phyloP scores from a whole-genome alignment of 1,284 basidiomycete species.

The Ustilago shanxiensis region DNA sequence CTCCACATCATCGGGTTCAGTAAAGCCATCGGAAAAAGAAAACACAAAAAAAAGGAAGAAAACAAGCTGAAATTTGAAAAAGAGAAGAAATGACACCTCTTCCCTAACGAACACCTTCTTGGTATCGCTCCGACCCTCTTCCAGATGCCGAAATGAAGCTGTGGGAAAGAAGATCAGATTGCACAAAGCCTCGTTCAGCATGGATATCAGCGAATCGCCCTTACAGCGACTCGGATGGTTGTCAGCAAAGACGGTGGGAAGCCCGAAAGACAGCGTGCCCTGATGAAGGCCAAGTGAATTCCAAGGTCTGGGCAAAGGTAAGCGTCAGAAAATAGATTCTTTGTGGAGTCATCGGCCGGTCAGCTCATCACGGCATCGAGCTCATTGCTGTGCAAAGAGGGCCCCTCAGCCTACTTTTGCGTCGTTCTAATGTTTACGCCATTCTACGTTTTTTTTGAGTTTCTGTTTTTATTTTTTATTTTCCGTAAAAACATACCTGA shows the following conservation, averaged over 20 bases:
- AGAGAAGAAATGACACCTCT: background rate
- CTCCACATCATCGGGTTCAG: conserved; percentile 12
- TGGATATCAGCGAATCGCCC: background rate
- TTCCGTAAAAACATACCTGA: background rate
- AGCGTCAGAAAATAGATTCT: conserved; percentile 9
- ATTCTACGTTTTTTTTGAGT: conserved; percentile 5
- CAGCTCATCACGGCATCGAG: background rate
- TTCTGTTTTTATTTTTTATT: no score
- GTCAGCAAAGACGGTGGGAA: background rate
- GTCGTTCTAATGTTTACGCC: background rate
- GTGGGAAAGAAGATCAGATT: background rate
- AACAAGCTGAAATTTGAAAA: background rate
- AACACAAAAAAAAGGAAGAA: background rate
- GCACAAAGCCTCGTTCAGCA: background rate
- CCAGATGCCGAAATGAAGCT: background rate
- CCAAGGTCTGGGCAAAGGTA: conserved; percentile 6
- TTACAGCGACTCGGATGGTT: background rate
- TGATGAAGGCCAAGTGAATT: conserved; percentile 10
- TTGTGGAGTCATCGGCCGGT: conserved; percentile 1
- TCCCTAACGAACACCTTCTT: background rate
- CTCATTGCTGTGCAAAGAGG: background rate
- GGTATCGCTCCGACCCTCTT: conserved; percentile 7
- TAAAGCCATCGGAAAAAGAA: background rate
- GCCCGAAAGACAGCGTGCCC: background rate
- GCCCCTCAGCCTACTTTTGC: background rate